A percentile compares a stretch with the other conserved stretches of the same genome.
These are phyloP conservation scores for Dictyostelium firmibasis DNA, from an alignment of 78 protist species.

Conservation along the genomic window DNA sequence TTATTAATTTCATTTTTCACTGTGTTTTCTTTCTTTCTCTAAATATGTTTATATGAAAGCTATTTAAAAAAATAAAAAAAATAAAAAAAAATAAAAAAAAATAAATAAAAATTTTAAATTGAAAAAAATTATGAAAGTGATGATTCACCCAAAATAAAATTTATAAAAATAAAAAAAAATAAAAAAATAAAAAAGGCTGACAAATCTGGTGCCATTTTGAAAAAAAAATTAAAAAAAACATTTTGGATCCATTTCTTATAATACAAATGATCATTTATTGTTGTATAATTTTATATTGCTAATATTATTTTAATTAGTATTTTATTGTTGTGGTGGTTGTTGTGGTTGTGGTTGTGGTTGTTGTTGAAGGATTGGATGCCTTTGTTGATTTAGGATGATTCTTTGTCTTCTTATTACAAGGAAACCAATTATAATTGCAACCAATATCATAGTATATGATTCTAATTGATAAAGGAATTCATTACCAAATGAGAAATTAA, in stretches of 20 bases:
- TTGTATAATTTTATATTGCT: neutral
- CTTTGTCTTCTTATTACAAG: slow-evolving; percentile 67
- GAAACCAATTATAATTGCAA: slow-evolving; percentile 28
- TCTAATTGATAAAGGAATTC: neutral
- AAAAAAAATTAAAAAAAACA: no score
- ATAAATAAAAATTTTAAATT: neutral
- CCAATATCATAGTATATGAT: slow-evolving; percentile 1
- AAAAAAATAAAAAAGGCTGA: no score
- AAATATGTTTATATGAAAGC: no score
- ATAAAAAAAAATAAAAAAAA: neutral
- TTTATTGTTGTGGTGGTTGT: neutral
- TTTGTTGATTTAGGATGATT: slow-evolving; percentile 17
- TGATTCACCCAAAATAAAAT: neutral
- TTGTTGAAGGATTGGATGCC: neutral
- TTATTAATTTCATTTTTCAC: neutral
- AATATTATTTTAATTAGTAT: neutral
- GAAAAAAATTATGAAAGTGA: neutral
- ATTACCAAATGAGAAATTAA: neutral
- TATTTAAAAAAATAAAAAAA: neutral
- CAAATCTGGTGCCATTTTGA: no score
- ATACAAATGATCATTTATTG: no score
- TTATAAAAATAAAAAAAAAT: no score
- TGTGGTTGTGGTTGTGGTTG: neutral
- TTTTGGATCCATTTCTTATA: no score
- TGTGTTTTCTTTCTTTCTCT: neutral